Conservation (phyloP, 1,284 basidiomycete genomes). For the Albatrellus sp. region DNA sequence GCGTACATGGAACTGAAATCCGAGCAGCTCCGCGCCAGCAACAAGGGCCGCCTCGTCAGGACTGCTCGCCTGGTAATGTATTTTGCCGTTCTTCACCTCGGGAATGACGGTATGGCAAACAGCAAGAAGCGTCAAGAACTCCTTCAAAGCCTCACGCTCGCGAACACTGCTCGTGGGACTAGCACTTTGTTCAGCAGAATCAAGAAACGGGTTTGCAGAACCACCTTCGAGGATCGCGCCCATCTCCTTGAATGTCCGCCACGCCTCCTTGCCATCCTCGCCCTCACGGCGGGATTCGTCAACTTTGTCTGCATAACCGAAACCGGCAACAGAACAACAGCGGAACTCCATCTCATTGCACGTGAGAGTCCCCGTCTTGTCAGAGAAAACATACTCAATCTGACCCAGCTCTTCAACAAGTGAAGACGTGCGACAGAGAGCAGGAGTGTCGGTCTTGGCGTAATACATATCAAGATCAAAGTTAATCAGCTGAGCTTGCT, state of each 20-base stretch:
- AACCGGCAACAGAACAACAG: slow-evolving; percentile 82
- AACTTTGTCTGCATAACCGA: slow-evolving; percentile 81
- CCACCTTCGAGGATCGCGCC: slow-evolving; percentile 35
- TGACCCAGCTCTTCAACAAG: slow-evolving; percentile 98
- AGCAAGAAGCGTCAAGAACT: slow-evolving; percentile 86
- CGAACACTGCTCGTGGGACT: slow-evolving; percentile 15
- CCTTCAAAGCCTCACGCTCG: slow-evolving; percentile 53
- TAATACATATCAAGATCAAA: slow-evolving; percentile 97
- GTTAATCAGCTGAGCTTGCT: slow-evolving; percentile 96
- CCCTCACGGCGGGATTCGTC: slow-evolving; percentile 66
- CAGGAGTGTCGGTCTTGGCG: slow-evolving; percentile 87
- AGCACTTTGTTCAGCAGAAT: slow-evolving; percentile 27
- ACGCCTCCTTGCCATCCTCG: slow-evolving; percentile 56
- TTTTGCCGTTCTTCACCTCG: slow-evolving; percentile 79
- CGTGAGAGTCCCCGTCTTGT: slow-evolving; percentile 97
- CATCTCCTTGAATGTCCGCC: slow-evolving; percentile 71
- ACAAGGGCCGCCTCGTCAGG: slow-evolving; percentile 98
- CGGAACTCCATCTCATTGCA: slow-evolving; percentile 98
- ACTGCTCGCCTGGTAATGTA: slow-evolving; percentile 90
- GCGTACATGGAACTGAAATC: slow-evolving; percentile 87
- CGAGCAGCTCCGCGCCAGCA: slow-evolving; percentile 84
- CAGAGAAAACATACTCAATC: slow-evolving; percentile 97
- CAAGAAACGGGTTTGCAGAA: slow-evolving; percentile 40
- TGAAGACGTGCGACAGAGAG: slow-evolving; percentile 91
- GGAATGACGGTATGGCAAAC: slow-evolving; percentile 99